Evolutionary conservation across 2,329 filamentous ascomycete species (phyloP), one percentile per base, ranked within the genome.

Genomic region (Fusarium coicis): DNA sequence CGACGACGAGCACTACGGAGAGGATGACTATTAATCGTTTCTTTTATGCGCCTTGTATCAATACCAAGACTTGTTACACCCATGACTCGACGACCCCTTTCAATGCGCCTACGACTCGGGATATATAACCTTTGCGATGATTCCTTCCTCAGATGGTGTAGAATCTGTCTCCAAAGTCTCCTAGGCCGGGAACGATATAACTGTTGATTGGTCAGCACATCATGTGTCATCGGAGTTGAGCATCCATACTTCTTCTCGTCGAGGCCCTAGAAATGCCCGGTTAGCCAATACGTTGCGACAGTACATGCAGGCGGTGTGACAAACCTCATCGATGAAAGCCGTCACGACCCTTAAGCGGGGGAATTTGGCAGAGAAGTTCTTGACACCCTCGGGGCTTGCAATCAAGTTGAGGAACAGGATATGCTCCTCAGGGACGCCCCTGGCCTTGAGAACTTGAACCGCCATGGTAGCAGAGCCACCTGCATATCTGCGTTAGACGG

Each of bases 331-430:
- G 79, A 99, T 92, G 81, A 99, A 99, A 15, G 96, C 94, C 14
- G 96, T 98, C 54, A 99, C 94, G 26, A 99, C 93, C 73, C 95
- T 90, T 67, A 98, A 87, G 79, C 93, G 94, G 43, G 96, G 96
- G 79, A 97, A 98, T 77, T 93, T 93, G 78, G 93, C 89, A 15
- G 95, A 93, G 83, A 99, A 98, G 78, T 93, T 95, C 78, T 91
- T 90, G 74, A 97, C 93, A 10, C 96, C 96, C 80, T 97, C 92
- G 0, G 96, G 96, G 80, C 95, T 98, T n/a, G 96, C 95, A 80
- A 99, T 98, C 69, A 99, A 86, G 82, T 99, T 99, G 66, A 99
- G 87, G 85, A 99, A 99, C 43, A 98, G 86, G 70, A 99, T 99
- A 65, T 93, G 92, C 75, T 98, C 94, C 84, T 98, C 96, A 1